Evolutionary conservation across 768 basidiomycete species (phyloP), one percentile per base, ranked within the genome.

Genomic region (Dioszegia aurantiaca): DNA sequence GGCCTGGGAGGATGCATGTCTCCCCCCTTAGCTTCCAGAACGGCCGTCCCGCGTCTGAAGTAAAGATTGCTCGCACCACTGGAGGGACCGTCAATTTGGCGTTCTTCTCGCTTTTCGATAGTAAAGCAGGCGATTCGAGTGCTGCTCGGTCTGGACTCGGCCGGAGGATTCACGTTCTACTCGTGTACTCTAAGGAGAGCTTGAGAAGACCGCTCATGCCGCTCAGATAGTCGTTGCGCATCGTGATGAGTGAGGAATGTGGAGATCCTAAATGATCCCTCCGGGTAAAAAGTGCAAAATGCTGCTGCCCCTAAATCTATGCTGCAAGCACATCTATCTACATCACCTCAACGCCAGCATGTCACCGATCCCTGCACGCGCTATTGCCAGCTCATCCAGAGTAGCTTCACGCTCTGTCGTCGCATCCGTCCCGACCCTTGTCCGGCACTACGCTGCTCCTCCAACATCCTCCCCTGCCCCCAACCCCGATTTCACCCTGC

Each of bases 401-500:
- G 36, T 28, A 4, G 28, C 30, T 9, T 12, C 42, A 6, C 42
- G 33, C 19, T 36, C 49, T 0, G 3, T 41, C 4, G 9, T 16
- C 19, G 14, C 12, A 6, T 43, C 41, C 11, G 26, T 30, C 16
- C 41, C 44, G 1, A 11, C 23, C n/a, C 19, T 39, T 12, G 19
- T 43, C 27, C 30, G 42, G 31, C 51, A 42, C 12, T 48, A 55
- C 30, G 54, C 54, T 19, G 42, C 58, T 28, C 31, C 52, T 4
- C 51, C 44, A 39, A 9, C 53, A 3, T 33, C 57, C 11, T 17
- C 60, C 8, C 16, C 64, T 17, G n/a, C 61, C 1, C 21, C 54
- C 17, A n/a, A 57, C 28, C 30, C 48, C 24, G 56, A 58, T 26
- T 65, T 59, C 36, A 28, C 43, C 41, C 55, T 71, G 4, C 72